Conservation (phyloP, 2,329 filamentous ascomycete species). For the Tolypocladium sp. region DNA sequence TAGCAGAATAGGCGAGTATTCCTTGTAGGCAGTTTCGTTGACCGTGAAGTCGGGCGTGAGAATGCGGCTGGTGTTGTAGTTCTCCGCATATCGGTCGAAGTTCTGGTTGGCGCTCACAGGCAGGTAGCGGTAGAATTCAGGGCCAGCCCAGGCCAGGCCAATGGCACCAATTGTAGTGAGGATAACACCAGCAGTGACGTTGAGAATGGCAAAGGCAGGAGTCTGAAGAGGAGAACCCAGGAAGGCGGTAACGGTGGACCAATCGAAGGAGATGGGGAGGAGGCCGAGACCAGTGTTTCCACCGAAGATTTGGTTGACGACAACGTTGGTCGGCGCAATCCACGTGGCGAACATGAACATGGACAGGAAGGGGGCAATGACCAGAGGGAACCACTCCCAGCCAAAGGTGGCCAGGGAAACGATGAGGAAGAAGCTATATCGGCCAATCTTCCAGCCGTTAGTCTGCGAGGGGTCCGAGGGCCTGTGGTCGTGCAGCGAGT, state of each 20-base stretch:
- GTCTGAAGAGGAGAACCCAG: conserved; percentile 47
- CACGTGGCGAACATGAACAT: conserved; percentile 53
- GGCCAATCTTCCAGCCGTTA: conserved; percentile 49
- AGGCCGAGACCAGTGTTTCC: conserved; percentile 51
- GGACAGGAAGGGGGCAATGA: conserved; percentile 48
- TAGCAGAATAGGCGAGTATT: conserved; percentile 46
- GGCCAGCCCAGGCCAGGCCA: conserved; percentile 40
- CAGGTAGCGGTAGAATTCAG: conserved; percentile 44
- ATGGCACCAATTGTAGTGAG: conserved; percentile 42
- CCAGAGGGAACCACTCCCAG: conserved; percentile 51
- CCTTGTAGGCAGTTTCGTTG: conserved; percentile 44
- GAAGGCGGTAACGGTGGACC: conserved; percentile 51
- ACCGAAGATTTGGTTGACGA: conserved; percentile 59
- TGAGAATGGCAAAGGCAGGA: conserved; percentile 51
- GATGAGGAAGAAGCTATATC: conserved; percentile 48
- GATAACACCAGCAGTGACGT: conserved; percentile 44
- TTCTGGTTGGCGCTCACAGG: conserved; percentile 43
- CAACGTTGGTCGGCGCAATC: conserved; percentile 51
- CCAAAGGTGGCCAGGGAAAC: conserved; percentile 39
- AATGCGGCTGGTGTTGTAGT: conserved; percentile 48
- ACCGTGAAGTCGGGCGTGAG: conserved; percentile 42
- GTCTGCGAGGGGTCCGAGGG: conserved; percentile 38
- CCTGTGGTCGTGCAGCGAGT: conserved; percentile 54
- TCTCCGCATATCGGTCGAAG: conserved; percentile 49
- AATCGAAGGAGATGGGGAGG: conserved; percentile 58